phyloP scores from a whole-genome alignment of 2,329 filamentous ascomycete genomes.

The Septoria petroselini region DNA sequence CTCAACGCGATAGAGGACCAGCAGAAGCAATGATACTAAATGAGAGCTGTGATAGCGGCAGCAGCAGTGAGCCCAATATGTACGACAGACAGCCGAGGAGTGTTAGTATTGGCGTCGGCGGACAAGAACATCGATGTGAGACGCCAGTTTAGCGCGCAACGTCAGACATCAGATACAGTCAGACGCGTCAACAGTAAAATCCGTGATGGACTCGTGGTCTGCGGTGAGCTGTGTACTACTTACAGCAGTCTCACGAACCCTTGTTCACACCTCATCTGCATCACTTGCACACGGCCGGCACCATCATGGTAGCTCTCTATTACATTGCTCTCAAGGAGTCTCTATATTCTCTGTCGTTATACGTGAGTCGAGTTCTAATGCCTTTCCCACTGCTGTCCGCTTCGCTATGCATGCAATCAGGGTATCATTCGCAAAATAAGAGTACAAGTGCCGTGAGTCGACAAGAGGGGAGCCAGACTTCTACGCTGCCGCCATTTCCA shows the following conservation, averaged over 20 bases:
- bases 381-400: neutral
- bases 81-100: neutral
- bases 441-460: neutral
- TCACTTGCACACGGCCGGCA: too few species aligned
- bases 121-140: conserved; percentile 6
- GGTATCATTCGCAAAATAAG: neutral
- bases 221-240: too few species aligned
- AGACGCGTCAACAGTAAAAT: too few species aligned
- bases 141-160: too few species aligned
- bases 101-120: neutral
- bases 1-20: neutral
- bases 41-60: too few species aligned
- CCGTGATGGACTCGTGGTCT: too few species aligned
- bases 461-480: neutral
- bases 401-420: neutral
- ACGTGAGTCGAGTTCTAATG: neutral
- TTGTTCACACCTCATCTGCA: conserved; percentile 8
- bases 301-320: too few species aligned
- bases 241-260: neutral
- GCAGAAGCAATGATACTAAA: conserved; percentile 6
- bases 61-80: too few species aligned
- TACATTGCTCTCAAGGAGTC: neutral
- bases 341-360: conserved; percentile 1
- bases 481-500: conserved; percentile 38
- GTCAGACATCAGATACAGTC: neutral